Conservation (phyloP, 306 rosid genomes). For the Cucumis melo region DNA sequence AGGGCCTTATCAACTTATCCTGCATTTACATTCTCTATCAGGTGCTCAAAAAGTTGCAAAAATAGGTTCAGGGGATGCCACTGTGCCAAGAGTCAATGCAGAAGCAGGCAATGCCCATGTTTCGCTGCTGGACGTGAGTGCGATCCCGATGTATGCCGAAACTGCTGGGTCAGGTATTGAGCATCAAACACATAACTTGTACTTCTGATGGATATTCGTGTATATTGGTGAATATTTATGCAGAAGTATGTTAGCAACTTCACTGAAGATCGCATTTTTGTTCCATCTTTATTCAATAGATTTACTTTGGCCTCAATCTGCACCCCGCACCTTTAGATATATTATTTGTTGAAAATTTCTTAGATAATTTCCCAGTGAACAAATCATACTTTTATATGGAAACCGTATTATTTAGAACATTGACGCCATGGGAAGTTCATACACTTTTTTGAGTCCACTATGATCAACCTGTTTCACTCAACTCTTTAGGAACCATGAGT, state of each 20-base stretch:
- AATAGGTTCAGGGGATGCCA: slow-evolving; percentile 83
- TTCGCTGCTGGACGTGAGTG: slow-evolving; percentile 86
- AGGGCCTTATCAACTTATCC: neutral
- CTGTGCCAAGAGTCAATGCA: slow-evolving; percentile 75
- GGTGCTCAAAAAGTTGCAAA: slow-evolving; percentile 74
- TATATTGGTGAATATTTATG: neutral
- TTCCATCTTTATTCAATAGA: neutral
- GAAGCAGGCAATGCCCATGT: slow-evolving; percentile 85
- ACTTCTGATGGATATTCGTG: neutral
- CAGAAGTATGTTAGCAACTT: neutral
- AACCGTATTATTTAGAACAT: no score
- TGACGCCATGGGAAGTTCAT: neutral
- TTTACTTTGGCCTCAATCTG: neutral
- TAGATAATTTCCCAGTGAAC: neutral
- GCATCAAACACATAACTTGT: neutral
- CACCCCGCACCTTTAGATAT: neutral
- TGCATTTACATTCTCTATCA: slow-evolving; percentile 14
- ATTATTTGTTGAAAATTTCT: neutral
- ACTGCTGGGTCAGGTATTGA: slow-evolving; percentile 88
- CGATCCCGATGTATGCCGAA: slow-evolving; percentile 86
- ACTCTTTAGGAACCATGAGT: neutral
- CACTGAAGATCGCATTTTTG: neutral
- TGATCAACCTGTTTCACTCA: neutral
- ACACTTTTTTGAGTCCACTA: neutral
- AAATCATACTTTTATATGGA: neutral